These are phyloP conservation scores for Larix sibirica DNA, from an alignment of 83 land plant species.

Conservation along the genomic window DNA sequence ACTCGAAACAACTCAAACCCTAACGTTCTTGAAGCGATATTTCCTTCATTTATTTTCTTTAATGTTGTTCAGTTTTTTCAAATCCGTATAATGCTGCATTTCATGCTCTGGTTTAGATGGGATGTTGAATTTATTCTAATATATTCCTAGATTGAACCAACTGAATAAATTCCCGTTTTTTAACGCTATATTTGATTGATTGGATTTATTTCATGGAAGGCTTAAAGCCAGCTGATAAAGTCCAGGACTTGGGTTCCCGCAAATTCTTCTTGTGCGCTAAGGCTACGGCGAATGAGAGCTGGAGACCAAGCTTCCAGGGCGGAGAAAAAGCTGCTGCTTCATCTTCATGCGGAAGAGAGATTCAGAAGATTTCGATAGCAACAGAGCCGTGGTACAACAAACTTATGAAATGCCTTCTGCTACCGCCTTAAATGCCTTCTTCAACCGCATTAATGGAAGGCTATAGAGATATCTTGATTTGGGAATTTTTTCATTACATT, in stretches of 20 bases:
- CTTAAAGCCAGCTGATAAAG: constrained; percentile 51
- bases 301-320: too few species aligned
- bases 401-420: neutral
- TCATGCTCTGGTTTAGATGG: too few species aligned
- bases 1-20: too few species aligned
- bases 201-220: constrained; percentile 23
- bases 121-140: too few species aligned
- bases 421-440: neutral
- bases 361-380: neutral
- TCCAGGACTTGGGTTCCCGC: constrained; percentile 46
- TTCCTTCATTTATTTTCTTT: too few species aligned
- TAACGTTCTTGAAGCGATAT: too few species aligned
- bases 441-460: neutral
- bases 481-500: too few species aligned
- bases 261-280: constrained; percentile 59
- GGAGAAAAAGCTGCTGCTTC: neutral
- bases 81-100: too few species aligned
- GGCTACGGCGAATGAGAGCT: too few species aligned
- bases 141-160: too few species aligned
- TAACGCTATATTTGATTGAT: neutral
- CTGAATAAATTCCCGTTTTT: neutral
- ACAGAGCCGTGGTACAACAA: neutral
- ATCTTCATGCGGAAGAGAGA: neutral
- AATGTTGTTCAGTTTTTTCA: too few species aligned
- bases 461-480: too few species aligned